These are phyloP conservation scores for Sphaerobolus stellatus DNA, from an alignment of 1,284 basidiomycete species.

Conservation along the genomic window DNA sequence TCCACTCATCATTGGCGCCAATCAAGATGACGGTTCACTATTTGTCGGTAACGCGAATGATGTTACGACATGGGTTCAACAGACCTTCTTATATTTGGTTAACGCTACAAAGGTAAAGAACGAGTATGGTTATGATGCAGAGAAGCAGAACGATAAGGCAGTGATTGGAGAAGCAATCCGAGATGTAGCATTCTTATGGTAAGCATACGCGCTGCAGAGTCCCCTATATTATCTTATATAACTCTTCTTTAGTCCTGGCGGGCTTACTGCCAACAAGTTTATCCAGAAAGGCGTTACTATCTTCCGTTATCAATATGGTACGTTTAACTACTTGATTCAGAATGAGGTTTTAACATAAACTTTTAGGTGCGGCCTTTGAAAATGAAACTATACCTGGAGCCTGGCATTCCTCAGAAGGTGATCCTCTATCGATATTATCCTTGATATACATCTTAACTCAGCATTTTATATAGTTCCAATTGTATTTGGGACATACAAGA, in stretches of 20 bases:
- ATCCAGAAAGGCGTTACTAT: constrained; percentile 16
- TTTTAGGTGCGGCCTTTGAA: constrained; percentile 9
- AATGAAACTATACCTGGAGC: constrained; percentile 10
- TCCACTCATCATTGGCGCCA: constrained; percentile 16
- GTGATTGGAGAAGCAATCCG: constrained; percentile 7
- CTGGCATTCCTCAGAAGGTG: constrained; percentile 12
- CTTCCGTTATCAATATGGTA: constrained; percentile 19
- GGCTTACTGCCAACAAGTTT: constrained; percentile 15
- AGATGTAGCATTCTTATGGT: constrained; percentile 11
- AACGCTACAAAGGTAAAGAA: constrained; percentile 1
- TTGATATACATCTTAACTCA: neutral
- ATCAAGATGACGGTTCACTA: constrained; percentile 17
- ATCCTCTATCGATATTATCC: neutral
- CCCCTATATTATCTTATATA: neutral
- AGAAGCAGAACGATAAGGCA: constrained; percentile 4
- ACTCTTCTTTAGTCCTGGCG: constrained; percentile 12
- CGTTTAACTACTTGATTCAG: neutral
- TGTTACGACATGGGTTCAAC: constrained; percentile 1
- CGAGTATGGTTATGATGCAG: too few relatives aligned
- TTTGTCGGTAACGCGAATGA: constrained; percentile 4
- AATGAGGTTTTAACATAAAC: neutral
- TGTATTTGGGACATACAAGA: constrained; percentile 20
- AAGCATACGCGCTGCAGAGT: neutral
- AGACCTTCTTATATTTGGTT: neutral
- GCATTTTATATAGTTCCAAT: constrained; percentile 15